These are phyloP conservation scores for Ambrosia trifida DNA, from an alignment of 129 eudicot genomes.

Conservation along the genomic window DNA sequence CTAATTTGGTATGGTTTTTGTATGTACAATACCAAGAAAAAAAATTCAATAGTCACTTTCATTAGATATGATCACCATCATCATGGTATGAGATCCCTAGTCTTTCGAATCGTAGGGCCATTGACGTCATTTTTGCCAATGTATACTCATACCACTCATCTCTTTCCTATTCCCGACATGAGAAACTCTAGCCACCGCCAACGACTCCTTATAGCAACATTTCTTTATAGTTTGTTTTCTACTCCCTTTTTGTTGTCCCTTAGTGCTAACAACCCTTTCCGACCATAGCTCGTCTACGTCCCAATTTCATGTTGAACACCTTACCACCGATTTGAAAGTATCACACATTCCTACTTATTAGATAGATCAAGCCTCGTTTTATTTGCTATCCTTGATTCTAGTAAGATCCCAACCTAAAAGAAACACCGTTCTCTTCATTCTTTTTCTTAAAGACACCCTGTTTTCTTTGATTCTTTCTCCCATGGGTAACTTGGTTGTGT, in stretches of 20 bases:
- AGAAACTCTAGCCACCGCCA: background rate
- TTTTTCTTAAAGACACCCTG: background rate
- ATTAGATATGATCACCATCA: too few species aligned
- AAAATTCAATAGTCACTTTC: too few species aligned
- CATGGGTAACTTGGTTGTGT: background rate
- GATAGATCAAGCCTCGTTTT: background rate
- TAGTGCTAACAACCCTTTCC: too few species aligned
- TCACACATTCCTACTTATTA: background rate
- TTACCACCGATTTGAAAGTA: background rate
- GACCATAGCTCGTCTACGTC: background rate
- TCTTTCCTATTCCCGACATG: background rate
- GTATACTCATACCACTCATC: background rate
- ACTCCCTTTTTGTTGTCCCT: background rate
- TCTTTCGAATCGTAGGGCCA: too few species aligned
- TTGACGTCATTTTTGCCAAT: too few species aligned
- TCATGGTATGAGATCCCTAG: too few species aligned
- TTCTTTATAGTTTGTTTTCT: background rate
- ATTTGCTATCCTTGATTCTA: background rate
- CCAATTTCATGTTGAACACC: background rate
- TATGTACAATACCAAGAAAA: too few species aligned
- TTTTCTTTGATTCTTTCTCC: background rate
- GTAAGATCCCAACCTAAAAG: background rate
- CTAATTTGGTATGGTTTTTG: too few species aligned
- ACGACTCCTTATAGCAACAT: background rate
- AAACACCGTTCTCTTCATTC: background rate